A percentile compares a stretch with the other conserved stretches of the same genome.
phyloP scores from a whole-genome alignment of 805 yeast species.

The Hanseniaspora lachancei region DNA sequence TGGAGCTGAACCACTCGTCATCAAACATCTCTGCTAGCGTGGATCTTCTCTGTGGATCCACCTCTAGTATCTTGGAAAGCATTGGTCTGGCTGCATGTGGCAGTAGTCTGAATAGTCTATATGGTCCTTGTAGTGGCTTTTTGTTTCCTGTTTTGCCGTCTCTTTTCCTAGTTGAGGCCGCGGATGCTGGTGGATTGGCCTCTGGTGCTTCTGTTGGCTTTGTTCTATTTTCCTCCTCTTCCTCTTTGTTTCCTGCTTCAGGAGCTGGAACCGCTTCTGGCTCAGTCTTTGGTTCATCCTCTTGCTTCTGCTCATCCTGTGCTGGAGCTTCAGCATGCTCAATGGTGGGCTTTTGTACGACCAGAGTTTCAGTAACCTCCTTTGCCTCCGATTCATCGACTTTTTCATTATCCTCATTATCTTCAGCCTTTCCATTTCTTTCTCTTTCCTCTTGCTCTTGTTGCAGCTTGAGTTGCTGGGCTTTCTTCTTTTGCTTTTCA shows the following conservation, averaged over 20 bases:
- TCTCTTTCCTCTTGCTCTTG: background rate
- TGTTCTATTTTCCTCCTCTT: background rate
- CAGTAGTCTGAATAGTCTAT: conserved; percentile 61
- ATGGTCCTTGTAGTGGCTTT: conserved; percentile 67
- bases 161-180: conserved; percentile 15
- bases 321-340: background rate
- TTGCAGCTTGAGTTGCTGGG: conserved; percentile 12
- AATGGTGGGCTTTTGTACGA: background rate
- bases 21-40: conserved; percentile 49
- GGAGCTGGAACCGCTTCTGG: background rate
- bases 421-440: background rate
- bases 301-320: background rate
- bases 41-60: conserved; percentile 52
- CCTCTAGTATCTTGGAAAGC: conserved; percentile 48
- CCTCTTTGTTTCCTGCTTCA: background rate
- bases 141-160: conserved; percentile 20
- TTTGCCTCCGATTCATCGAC: background rate
- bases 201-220: background rate
- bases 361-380: background rate
- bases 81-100: conserved; percentile 79
- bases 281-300: background rate
- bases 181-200: conserved; percentile 4
- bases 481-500: conserved; percentile 29
- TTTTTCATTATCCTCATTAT: conserved; percentile 14
- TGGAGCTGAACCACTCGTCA: conserved; percentile 60